Percentiles rank a stretch among this genome's conserved stretches.
phyloP scores from a whole-genome alignment of 306 rosid genomes.

The Hippophae rhamnoides region DNA sequence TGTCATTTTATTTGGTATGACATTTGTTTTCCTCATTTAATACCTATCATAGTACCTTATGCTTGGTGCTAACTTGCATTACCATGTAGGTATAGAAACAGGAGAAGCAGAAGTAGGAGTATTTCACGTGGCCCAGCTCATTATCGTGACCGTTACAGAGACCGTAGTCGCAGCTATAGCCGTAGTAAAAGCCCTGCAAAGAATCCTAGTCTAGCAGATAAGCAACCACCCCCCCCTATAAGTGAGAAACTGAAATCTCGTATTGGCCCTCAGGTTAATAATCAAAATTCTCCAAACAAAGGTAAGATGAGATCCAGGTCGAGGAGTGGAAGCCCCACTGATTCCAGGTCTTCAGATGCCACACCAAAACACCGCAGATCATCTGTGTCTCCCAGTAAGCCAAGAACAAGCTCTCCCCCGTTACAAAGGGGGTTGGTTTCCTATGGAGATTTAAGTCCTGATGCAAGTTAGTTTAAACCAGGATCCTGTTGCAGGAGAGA shows the following conservation, averaged over 20 bases:
- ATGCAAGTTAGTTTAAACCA: slow-evolving; percentile 23
- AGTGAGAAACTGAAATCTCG: slow-evolving; percentile 75
- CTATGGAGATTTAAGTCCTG: slow-evolving; percentile 76
- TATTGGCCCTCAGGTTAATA: slow-evolving; percentile 55
- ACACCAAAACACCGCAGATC: slow-evolving; percentile 28
- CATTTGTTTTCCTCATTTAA: slow-evolving; percentile 1
- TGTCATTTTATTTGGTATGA: background rate
- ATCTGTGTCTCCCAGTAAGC: slow-evolving; percentile 48
- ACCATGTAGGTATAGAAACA: slow-evolving; percentile 36
- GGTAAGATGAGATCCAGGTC: slow-evolving; percentile 35
- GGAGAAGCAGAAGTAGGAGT: slow-evolving; percentile 70
- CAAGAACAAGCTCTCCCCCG: slow-evolving; percentile 64
- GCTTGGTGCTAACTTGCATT: background rate
- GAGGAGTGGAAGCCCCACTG: slow-evolving; percentile 27
- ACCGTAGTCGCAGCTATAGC: slow-evolving; percentile 35
- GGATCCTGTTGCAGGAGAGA: slow-evolving; percentile 5
- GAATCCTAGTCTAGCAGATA: slow-evolving; percentile 51
- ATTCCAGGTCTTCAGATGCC: slow-evolving; percentile 55
- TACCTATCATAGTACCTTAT: background rate
- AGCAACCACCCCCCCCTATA: slow-evolving; percentile 47
- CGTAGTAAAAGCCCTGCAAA: slow-evolving; percentile 43
- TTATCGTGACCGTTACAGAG: slow-evolving; percentile 40
- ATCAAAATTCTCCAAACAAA: slow-evolving; percentile 33
- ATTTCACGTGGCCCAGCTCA: slow-evolving; percentile 62
- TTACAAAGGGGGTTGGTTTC: slow-evolving; percentile 85